These are phyloP conservation scores for Colletotrichum cereale DNA, from an alignment of 2,329 filamentous ascomycete genomes.

Conservation along the genomic window DNA sequence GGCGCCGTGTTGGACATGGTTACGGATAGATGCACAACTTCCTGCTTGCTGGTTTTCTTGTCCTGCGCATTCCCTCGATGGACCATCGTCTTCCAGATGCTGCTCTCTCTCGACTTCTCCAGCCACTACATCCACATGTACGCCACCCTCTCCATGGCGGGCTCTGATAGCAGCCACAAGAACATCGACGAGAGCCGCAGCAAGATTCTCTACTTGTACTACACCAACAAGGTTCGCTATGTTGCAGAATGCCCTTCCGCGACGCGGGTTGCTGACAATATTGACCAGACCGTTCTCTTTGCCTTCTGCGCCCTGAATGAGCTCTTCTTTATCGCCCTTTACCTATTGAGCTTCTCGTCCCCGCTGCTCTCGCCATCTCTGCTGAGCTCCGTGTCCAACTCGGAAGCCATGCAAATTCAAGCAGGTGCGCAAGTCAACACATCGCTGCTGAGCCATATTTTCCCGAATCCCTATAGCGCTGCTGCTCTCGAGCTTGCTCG, in stretches of 20 bases:
- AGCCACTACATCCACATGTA: constrained; percentile 99
- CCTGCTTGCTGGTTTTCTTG: constrained; percentile 94
- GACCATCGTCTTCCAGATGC: constrained; percentile 91
- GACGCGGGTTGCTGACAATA: constrained; percentile 38
- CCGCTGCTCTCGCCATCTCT: constrained; percentile 90
- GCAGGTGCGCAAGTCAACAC: constrained; percentile 78
- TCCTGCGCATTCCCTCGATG: constrained; percentile 94
- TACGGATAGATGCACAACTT: constrained; percentile 96
- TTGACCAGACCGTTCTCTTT: constrained; percentile 84
- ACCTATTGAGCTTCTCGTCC: constrained; percentile 96
- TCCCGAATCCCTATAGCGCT: constrained; percentile 91
- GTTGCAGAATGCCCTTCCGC: not conserved
- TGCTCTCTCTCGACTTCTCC: constrained; percentile 92
- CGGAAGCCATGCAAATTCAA: constrained; percentile 65
- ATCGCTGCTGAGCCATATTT: constrained; percentile 78
- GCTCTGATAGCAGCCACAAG: constrained; percentile 87
- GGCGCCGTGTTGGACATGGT: constrained; percentile 99
- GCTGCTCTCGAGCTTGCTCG: constrained; percentile 92
- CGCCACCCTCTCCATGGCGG: constrained; percentile 89
- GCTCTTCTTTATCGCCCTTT: constrained; percentile 97
- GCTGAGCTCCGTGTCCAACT: constrained; percentile 70
- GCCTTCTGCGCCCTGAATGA: constrained; percentile 92
- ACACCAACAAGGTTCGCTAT: constrained; percentile 85
- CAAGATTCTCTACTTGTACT: constrained; percentile 93
- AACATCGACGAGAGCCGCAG: constrained; percentile 89